Evolutionary conservation across 2,329 filamentous ascomycete genomes (phyloP).

Genomic region (Paradendryphiella salina): DNA sequence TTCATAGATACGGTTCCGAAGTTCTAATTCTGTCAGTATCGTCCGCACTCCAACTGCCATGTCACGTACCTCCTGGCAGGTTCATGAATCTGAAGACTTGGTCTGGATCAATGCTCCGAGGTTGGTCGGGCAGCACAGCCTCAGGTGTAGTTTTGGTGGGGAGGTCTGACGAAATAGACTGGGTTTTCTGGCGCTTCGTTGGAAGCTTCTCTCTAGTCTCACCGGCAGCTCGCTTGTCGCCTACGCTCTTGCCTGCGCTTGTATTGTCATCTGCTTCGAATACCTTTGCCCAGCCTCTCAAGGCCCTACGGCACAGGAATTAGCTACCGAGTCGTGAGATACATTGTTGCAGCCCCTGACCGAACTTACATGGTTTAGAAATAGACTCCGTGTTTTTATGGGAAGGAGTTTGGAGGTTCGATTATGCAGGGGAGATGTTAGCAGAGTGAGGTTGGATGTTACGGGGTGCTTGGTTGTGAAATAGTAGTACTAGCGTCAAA

Average conservation of each 20-base stretch:
- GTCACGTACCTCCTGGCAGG: constrained; percentile 27
- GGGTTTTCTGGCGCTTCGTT: constrained; percentile 13
- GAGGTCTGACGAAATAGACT: background rate
- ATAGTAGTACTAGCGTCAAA: background rate
- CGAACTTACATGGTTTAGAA: constrained; percentile 6
- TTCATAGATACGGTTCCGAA: constrained; percentile 34
- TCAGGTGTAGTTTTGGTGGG: background rate
- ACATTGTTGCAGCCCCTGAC: background rate
- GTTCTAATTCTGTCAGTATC: constrained; percentile 20
- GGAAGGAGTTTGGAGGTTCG: background rate
- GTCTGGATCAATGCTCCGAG: background rate
- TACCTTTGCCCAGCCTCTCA: constrained; percentile 1
- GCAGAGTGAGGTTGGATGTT: constrained; percentile 11
- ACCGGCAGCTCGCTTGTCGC: constrained; percentile 6
- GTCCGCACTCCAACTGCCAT: background rate
- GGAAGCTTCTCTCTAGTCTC: background rate
- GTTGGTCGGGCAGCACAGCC: background rate
- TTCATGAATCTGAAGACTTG: constrained; percentile 27
- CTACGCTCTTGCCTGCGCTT: constrained; percentile 2
- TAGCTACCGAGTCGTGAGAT: background rate
- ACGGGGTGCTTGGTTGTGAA: background rate
- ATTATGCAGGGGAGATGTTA: constrained; percentile 12
- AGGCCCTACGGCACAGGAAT: constrained; percentile 9
- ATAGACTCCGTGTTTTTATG: background rate
- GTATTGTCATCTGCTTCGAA: constrained; percentile 1